Percentiles rank a stretch among this genome's conserved stretches.
These are phyloP conservation scores for Wallacemonas sp. DNA, from an alignment of 208 protist genomes.

Conservation along the genomic window DNA sequence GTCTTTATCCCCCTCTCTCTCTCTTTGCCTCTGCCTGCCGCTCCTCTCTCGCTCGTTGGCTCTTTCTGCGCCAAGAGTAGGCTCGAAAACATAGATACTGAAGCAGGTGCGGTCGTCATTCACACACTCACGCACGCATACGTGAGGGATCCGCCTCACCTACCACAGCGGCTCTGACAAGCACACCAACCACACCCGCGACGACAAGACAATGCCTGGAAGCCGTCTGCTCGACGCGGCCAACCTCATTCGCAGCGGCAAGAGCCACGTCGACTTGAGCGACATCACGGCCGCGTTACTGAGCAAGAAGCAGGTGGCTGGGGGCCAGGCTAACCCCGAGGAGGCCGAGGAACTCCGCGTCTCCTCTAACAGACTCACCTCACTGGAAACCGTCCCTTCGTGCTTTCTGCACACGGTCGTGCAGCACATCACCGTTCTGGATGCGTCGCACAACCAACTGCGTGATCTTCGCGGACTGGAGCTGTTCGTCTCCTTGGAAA, in stretches of 20 bases:
- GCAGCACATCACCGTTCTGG: constrained; percentile 57
- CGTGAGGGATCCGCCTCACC: no score
- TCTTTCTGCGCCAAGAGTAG: no score
- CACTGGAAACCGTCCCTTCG: constrained; percentile 26
- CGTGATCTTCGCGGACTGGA: constrained; percentile 62
- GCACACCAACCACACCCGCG: neutral
- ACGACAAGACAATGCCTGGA: neutral
- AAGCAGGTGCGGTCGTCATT: no score
- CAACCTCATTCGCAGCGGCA: constrained; percentile 14
- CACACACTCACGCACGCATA: no score
- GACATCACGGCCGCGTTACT: constrained; percentile 18
- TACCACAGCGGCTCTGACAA: no score
- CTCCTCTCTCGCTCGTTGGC: neutral
- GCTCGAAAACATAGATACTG: no score
- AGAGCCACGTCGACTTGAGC: constrained; percentile 14
- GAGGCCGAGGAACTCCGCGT: constrained; percentile 2
- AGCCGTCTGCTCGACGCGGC: constrained; percentile 29
- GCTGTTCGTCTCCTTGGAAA: constrained; percentile 53
- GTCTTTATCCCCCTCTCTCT: constrained; percentile 1
- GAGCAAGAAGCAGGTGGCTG: neutral
- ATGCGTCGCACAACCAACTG: constrained; percentile 61
- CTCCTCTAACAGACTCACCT: constrained; percentile 17
- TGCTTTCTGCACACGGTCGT: constrained; percentile 27
- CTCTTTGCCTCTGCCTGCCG: neutral
- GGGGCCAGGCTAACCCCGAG: neutral